Evolutionary conservation across 1,139 yeast species (phyloP), one percentile per base, ranked within the genome.

Genomic region (Arxiozyma telluris): DNA sequence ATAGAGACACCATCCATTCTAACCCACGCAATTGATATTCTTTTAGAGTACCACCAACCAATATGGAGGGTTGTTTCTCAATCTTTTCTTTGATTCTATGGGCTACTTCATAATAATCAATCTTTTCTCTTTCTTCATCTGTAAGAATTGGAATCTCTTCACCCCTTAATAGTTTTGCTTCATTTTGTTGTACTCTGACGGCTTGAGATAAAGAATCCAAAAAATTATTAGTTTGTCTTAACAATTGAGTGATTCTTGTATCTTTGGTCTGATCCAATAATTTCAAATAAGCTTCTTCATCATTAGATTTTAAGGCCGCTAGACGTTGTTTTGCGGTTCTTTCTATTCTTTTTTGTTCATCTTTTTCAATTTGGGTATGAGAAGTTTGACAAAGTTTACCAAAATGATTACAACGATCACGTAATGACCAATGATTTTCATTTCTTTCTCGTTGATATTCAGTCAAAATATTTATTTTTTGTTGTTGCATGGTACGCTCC

Each of bases 1-100:
- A 91, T 56, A 93, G 76, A 0, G 98, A 91, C 4, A 91, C 96
- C 98, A 93, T 91, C 98, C 98, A 91, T 70, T 93, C 96, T 57
- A 91, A 76, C 68, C 98, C 98, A 71, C 88, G 88, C 57, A 91
- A 49, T 73, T 91, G 98, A 68, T 93, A 93, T 65, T 93, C 98
- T 70, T 93, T 93, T 67, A 93, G 76, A 1, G 81, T 79, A 59
- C 98, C 98, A 53, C 98, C 98, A 49, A 84, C 79, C 60, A 89
- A 69, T 51, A 85, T 79, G 1, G 76, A 63, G 1, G 94, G 91
- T 62, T 86, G 94, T 44, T 69, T 72, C 3, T 76, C 77, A 23
- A 86, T 80, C 50, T 78, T 83, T 65, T 86, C 94, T 59, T 80
- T 80, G 50, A 84, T 76, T 59, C 82, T 77, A 69, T 86, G 94